Conservation (phyloP, 2,329 filamentous ascomycete genomes). For the Conoideocrella luteorostrata region DNA sequence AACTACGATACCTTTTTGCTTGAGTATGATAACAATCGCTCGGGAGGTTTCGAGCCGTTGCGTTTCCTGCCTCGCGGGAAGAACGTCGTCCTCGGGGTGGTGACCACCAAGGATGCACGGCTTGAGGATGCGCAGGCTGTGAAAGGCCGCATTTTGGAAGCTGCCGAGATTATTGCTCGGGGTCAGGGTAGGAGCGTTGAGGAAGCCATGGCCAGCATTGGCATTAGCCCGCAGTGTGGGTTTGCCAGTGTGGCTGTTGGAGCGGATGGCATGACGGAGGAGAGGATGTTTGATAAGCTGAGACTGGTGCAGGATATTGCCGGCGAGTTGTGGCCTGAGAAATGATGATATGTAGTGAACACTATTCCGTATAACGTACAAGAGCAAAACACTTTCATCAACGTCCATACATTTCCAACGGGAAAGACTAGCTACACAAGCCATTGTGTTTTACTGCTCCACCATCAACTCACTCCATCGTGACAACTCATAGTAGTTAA, state of each 20-base stretch:
- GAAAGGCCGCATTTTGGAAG: conserved; percentile 46
- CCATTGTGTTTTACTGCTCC: too few species aligned
- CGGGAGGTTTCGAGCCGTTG: conserved; percentile 57
- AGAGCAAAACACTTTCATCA: too few species aligned
- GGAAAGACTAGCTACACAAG: too few species aligned
- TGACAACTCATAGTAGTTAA: too few species aligned
- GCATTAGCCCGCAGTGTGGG: conserved; percentile 64
- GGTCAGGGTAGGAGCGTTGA: conserved; percentile 56
- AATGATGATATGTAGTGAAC: not conserved
- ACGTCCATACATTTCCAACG: too few species aligned
- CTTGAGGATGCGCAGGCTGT: conserved; percentile 51
- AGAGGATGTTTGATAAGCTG: conserved; percentile 66
- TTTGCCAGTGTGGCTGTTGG: conserved; percentile 65
- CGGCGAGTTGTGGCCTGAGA: conserved; percentile 52
- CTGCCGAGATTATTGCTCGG: conserved; percentile 59
- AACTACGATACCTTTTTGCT: conserved; percentile 58
- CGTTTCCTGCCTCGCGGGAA: conserved; percentile 52
- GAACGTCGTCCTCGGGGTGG: conserved; percentile 55
- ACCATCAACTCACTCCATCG: too few species aligned
- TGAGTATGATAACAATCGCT: conserved; percentile 52
- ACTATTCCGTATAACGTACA: too few species aligned
- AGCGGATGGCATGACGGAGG: conserved; percentile 54
- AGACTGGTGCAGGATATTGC: conserved; percentile 61
- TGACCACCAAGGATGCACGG: conserved; percentile 54
- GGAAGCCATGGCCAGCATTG: conserved; percentile 57